Percentiles rank a stretch among this genome's conserved stretches.
phyloP scores from a whole-genome alignment of 768 basidiomycete genomes.

The Sporobolomyces roseus region DNA sequence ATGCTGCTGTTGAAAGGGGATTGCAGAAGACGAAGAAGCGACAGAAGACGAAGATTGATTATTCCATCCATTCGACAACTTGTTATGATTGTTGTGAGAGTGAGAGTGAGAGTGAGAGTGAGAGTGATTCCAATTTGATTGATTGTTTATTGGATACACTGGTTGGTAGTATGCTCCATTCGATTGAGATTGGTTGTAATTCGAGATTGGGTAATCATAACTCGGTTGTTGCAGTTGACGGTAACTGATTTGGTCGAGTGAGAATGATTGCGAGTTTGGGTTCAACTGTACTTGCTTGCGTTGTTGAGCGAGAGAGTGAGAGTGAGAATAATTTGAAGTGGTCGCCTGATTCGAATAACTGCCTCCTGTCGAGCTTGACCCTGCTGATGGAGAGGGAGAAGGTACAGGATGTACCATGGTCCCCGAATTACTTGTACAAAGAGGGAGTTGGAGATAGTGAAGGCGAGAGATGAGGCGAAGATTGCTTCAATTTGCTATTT shows the following conservation, averaged over 20 bases:
- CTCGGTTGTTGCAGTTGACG: background rate
- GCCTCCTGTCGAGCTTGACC: constrained; percentile 16
- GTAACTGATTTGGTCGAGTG: background rate
- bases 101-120: constrained; percentile 1
- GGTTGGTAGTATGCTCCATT: no score
- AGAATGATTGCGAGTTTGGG: constrained; percentile 18
- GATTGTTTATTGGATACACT: background rate
- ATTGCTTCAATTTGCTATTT: no score
- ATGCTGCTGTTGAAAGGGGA: no score
- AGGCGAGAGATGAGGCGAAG: background rate
- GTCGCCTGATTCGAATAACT: no score
- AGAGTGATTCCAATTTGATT: background rate
- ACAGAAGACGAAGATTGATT: no score
- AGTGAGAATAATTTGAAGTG: background rate
- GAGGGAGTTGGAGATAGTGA: background rate
- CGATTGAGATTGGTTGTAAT: background rate
- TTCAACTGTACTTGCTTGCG: constrained; percentile 6
- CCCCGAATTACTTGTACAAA: background rate
- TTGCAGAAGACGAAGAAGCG: no score
- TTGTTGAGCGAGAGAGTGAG: background rate
- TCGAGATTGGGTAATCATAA: constrained; percentile 11
- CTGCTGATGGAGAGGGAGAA: constrained; percentile 5
- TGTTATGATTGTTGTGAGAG: no score
- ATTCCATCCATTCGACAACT: no score
- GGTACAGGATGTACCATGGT: constrained; percentile 8